phyloP scores from a whole-genome alignment of 768 basidiomycete genomes.

The Boletus coccyginus region DNA sequence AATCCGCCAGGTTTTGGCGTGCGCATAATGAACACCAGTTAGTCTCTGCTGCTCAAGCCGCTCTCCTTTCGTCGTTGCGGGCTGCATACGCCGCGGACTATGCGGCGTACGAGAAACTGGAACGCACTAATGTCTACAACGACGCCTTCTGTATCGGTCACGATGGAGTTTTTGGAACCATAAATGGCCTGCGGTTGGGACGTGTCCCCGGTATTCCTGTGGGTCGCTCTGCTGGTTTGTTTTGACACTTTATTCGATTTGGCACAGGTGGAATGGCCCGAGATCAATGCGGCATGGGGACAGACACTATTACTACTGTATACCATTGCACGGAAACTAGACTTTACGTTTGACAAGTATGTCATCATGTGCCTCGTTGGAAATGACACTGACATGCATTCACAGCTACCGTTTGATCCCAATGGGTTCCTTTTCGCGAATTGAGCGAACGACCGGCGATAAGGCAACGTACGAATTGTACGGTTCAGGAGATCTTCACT shows the following conservation, averaged over 20 bases:
- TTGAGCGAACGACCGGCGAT: conserved; percentile 80
- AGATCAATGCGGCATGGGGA: conserved; percentile 99
- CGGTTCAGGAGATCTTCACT: conserved; percentile 89
- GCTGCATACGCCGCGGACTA: conserved; percentile 79
- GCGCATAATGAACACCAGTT: conserved; percentile 72
- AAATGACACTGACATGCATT: conserved; percentile 8
- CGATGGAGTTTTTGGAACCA: conserved; percentile 95
- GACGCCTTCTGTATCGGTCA: conserved; percentile 96
- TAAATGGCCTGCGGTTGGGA: conserved; percentile 91
- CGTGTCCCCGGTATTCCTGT: conserved; percentile 83
- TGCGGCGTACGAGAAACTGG: conserved; percentile 75
- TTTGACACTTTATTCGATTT: conserved; percentile 8
- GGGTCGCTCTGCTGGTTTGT: conserved; percentile 26
- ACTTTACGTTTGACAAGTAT: conserved; percentile 83
- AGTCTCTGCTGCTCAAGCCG: conserved; percentile 59
- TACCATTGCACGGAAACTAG: conserved; percentile 88
- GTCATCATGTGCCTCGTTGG: conserved; percentile 18
- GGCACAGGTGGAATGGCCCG: conserved; percentile 91
- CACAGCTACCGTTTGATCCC: conserved; percentile 85
- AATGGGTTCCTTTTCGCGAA: conserved; percentile 92
- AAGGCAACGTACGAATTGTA: conserved; percentile 89
- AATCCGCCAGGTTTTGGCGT: conserved; percentile 69
- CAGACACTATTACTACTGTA: conserved; percentile 90
- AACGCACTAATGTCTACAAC: conserved; percentile 92
- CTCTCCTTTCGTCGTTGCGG: conserved; percentile 68